These are phyloP conservation scores for Aspergillus homomorphus DNA, from an alignment of 495 filamentous ascomycete species.

Conservation along the genomic window DNA sequence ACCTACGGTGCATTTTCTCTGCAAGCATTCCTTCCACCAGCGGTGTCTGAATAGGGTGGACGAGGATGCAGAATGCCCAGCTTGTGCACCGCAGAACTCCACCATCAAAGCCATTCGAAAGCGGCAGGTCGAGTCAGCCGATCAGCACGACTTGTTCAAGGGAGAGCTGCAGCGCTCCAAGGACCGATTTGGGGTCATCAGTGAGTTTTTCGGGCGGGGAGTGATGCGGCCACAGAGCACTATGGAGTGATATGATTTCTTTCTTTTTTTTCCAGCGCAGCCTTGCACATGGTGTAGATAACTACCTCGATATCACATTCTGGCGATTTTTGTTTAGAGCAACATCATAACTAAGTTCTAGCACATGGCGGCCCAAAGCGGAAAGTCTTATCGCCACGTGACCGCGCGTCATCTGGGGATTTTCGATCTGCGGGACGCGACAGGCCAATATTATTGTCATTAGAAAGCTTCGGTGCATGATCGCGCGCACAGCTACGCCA, in stretches of 20 bases:
- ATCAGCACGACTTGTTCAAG: conserved; percentile 86
- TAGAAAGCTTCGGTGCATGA: conserved; percentile 10
- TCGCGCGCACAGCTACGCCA: too few species aligned
- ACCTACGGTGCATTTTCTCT: conserved; percentile 91
- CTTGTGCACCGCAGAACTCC: conserved; percentile 76
- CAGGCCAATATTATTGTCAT: conserved; percentile 12
- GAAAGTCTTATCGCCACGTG: conserved; percentile 38
- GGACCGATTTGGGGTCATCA: conserved; percentile 83
- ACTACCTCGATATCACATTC: neutral
- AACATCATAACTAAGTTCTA: too few species aligned
- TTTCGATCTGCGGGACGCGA: conserved; percentile 20
- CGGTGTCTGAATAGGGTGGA: conserved; percentile 68
- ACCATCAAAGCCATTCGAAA: conserved; percentile 82
- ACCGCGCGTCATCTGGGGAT: conserved; percentile 21
- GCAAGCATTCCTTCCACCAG: conserved; percentile 94
- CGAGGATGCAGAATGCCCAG: conserved; percentile 75
- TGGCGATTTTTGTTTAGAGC: neutral
- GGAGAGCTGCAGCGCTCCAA: conserved; percentile 73
- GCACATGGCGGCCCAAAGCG: neutral
- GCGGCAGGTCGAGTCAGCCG: conserved; percentile 82
- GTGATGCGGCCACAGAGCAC: conserved; percentile 64
- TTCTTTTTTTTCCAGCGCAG: conserved; percentile 3
- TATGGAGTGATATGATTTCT: conserved; percentile 31
- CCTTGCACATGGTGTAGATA: neutral
- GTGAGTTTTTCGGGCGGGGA: conserved; percentile 91